A percentile compares a stretch with the other conserved stretches of the same genome.
Conservation (phyloP, 2,329 filamentous ascomycete genomes). For the Tympanopsis confertula region DNA sequence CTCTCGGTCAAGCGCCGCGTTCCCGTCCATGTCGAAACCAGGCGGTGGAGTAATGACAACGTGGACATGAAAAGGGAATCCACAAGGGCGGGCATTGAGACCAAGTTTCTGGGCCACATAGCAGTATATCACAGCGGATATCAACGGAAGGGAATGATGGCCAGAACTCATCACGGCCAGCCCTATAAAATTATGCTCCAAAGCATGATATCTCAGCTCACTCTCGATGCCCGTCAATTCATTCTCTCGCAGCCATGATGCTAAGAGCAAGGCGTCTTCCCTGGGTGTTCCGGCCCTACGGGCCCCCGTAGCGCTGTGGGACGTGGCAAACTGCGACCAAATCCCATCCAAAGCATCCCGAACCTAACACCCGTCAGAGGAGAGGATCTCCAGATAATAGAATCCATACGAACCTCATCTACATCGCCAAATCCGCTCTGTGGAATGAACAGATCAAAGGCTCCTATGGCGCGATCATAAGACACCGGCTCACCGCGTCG, state of each 20-base stretch:
- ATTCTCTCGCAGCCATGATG: not conserved
- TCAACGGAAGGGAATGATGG: slow-evolving; percentile 2
- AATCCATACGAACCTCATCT: slow-evolving; percentile 1
- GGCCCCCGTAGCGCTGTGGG: too few relatives aligned
- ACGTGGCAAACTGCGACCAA: too few relatives aligned
- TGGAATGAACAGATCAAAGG: slow-evolving; percentile 1
- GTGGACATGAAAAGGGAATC: slow-evolving; percentile 2
- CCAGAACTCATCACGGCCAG: not conserved
- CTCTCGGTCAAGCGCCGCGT: not conserved
- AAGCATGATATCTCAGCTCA: not conserved
- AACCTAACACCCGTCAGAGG: too few relatives aligned
- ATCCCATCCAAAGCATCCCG: too few relatives aligned
- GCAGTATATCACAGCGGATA: slow-evolving; percentile 2
- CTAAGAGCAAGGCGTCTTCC: not conserved
- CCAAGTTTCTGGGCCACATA: slow-evolving; percentile 1
- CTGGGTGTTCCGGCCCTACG: too few relatives aligned
- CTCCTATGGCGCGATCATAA: not conserved
- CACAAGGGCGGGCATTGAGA: not conserved
- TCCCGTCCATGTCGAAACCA: slow-evolving; percentile 1
- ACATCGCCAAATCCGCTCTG: not conserved
- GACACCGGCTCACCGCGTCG: not conserved
- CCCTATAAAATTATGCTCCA: slow-evolving; percentile 2
- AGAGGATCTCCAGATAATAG: too few relatives aligned
- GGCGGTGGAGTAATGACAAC: slow-evolving; percentile 1
- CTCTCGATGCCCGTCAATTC: not conserved